Percentiles rank a stretch among this genome's conserved stretches.
Conservation (phyloP, 768 basidiomycete genomes). For the Tylopilus rubrobrunneus region DNA sequence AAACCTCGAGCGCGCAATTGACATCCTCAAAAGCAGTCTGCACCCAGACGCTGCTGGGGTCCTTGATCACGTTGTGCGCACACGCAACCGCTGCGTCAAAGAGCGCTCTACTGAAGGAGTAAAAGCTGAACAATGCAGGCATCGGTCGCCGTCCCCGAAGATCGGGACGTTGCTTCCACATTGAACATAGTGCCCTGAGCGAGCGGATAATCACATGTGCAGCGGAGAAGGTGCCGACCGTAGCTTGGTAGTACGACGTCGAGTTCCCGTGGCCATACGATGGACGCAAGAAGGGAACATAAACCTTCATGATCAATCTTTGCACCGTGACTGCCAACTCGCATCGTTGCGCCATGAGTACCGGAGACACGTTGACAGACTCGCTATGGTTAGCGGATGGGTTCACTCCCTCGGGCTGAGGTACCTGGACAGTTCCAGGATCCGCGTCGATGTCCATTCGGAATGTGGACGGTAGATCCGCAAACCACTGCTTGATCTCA, state of each 20-base stretch:
- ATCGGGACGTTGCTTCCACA: constrained; percentile 36
- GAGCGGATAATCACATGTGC: constrained; percentile 63
- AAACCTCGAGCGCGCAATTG: constrained; percentile 40
- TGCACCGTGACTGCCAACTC: constrained; percentile 61
- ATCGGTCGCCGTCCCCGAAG: constrained; percentile 32
- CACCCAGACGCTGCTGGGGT: constrained; percentile 46
- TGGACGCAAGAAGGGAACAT: constrained; percentile 60
- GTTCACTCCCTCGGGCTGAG: constrained; percentile 8
- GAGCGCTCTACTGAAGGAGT: constrained; percentile 57
- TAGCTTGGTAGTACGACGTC: constrained; percentile 47
- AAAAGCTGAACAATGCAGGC: constrained; percentile 51
- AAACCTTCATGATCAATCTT: constrained; percentile 58
- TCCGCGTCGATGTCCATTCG: constrained; percentile 39
- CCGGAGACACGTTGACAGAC: constrained; percentile 26
- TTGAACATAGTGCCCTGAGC: constrained; percentile 38
- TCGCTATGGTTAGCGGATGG: constrained; percentile 14
- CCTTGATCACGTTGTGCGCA: constrained; percentile 56
- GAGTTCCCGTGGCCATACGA: constrained; percentile 23
- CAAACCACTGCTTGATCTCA: constrained; percentile 52
- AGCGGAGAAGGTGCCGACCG: constrained; percentile 57
- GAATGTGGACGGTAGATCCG: constrained; percentile 48
- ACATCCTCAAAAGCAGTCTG: constrained; percentile 46
- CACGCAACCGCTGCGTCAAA: constrained; percentile 66
- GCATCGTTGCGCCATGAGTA: constrained; percentile 49
- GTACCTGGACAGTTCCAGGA: constrained; percentile 12